A percentile compares a stretch with the other conserved stretches of the same genome.
Evolutionary conservation across 495 filamentous ascomycete species (phyloP).

Genomic region (Annulohypoxylon nitens): DNA sequence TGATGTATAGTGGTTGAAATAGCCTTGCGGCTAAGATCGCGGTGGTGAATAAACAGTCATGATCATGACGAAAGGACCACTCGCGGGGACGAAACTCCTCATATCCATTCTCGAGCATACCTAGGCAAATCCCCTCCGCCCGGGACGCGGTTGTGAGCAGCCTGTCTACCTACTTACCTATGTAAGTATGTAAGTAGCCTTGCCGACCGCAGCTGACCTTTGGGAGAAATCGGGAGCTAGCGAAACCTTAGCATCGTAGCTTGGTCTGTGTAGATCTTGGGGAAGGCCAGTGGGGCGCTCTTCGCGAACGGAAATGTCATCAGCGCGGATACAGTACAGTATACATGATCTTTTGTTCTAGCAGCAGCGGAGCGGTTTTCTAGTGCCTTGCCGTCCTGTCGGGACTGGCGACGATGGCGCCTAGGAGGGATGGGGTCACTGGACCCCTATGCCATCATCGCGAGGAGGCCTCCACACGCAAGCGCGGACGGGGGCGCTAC

Average conservation of each 20-base stretch:
- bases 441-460: neutral
- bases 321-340: neutral
- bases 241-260: conserved; percentile 20
- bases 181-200: neutral
- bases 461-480: conserved; percentile 7
- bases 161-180: neutral
- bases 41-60: neutral
- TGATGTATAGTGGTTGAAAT: neutral
- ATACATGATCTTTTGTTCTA: neutral
- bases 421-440: neutral
- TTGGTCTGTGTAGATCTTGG: conserved; percentile 18
- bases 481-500: neutral
- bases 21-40: neutral
- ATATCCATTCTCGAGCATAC: neutral
- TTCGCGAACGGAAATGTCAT: neutral
- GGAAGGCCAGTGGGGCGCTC: conserved; percentile 33
- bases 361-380: neutral
- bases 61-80: neutral
- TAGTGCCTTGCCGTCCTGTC: neutral
- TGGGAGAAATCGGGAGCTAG: conserved; percentile 9
- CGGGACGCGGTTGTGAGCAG: conserved; percentile 1
- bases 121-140: neutral
- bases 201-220: neutral
- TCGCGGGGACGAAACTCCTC: neutral
- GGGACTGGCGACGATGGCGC: conserved; percentile 2